Base-by-base conservation (phyloP, 495 filamentous ascomycete species). In the Staphylotrichum longicolle region DNA sequence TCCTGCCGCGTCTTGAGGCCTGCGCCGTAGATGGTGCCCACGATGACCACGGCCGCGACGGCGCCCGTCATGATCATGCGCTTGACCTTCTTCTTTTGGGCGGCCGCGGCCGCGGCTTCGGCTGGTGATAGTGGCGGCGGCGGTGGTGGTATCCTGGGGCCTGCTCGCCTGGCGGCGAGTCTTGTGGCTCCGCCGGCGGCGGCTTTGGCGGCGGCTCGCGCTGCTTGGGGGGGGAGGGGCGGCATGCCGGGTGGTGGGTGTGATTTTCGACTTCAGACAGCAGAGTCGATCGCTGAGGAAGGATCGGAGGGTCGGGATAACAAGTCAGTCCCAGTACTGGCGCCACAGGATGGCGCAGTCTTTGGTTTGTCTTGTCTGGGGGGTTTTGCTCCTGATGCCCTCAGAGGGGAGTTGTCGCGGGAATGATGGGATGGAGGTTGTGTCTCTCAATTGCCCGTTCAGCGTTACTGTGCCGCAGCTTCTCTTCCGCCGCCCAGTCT, bases 21-120 rank as follows among this genome's bases (percentile, higher is more conserved):
- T 3, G 85, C 85, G 27, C 85, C 85, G 67, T 84, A 85, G 58
- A 78, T 74, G 0, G 80, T 70, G 49, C 84, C 82, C 1, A 74
- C 75, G 35, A 77, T 70, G 27, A 76, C 80, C 35, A 83, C 73
- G 34, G 77, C 78, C 2, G 82, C 74, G 54, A 85, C 74, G 9
- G 74, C 74, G 14, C 68, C 78, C 2, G 84, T 83, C 54, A 74
- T 68, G 45, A 85, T 55, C 10, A 42, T 44, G 39, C 39, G 61
- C 10, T 62, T 51, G 51, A 45, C n/a, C 48, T 72, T 68, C 58
- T 60, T 63, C 30, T 55, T 62, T 15, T 54, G 76, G 60, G 42
- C n/a, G 33, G 44, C 2, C 7, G 57, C 47, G 20, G 44, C 34
- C 14, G 20, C 20, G 8, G 27, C 7, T 20, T 10, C 27, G 20